These are phyloP conservation scores for Phaeomoniella chlamydospora DNA, from an alignment of 2,329 filamentous ascomycete species.

Conservation along the genomic window DNA sequence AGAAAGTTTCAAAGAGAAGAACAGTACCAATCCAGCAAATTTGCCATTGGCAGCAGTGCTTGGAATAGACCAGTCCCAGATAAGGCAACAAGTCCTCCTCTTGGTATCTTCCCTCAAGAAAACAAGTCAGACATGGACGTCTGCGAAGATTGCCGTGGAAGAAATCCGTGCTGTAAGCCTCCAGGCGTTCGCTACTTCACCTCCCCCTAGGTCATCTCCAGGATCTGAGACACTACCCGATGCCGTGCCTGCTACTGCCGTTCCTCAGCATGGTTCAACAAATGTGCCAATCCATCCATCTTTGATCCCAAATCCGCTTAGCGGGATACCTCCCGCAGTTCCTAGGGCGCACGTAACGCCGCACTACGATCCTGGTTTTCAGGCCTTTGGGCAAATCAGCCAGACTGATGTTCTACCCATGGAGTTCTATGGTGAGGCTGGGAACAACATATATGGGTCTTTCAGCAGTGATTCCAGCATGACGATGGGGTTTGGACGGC, in stretches of 20 bases:
- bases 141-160: background rate
- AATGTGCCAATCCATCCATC: background rate
- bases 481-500: background rate
- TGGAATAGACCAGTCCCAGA: background rate
- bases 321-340: background rate
- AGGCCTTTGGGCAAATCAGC: background rate
- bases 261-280: background rate
- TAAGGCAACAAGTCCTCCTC: background rate
- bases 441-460: background rate
- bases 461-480: background rate
- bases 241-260: background rate
- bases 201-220: background rate
- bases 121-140: background rate
- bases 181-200: background rate
- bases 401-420: background rate
- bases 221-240: background rate
- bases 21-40: background rate
- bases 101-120: background rate
- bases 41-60: background rate
- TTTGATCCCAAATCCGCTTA: background rate
- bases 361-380: background rate
- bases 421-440: background rate
- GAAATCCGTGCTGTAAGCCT: background rate
- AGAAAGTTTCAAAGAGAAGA: background rate
- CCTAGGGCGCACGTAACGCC: background rate